A percentile compares a stretch with the other conserved stretches of the same genome.
These are phyloP conservation scores for Plasmodium malariae DNA, from an alignment of 169 alveolate genomes.

Conservation along the genomic window DNA sequence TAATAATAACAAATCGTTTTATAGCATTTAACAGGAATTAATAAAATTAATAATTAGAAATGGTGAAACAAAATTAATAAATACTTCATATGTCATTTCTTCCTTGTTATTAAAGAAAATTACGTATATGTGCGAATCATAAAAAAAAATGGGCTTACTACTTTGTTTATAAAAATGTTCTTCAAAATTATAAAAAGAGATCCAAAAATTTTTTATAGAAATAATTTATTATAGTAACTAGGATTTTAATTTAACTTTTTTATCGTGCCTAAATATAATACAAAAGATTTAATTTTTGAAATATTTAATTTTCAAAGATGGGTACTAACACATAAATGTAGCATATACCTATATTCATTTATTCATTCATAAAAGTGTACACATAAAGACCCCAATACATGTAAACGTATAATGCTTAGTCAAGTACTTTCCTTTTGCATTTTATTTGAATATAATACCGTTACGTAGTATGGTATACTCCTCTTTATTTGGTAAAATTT, in stretches of 20 bases:
- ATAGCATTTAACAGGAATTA: no score
- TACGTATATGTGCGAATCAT: no score
- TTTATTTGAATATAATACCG: constrained; percentile 19
- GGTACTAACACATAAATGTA: background rate
- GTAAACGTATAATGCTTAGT: background rate
- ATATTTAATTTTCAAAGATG: background rate
- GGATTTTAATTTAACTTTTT: constrained; percentile 35
- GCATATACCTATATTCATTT: background rate
- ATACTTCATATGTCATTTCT: no score
- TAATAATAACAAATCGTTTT: no score
- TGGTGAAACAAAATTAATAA: no score
- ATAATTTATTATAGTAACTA: background rate
- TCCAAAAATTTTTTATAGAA: background rate
- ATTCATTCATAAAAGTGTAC: background rate
- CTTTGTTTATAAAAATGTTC: background rate
- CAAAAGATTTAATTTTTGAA: background rate
- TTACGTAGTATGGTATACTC: constrained; percentile 60
- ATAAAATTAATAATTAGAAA: no score
- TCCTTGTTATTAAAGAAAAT: no score
- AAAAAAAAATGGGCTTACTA: no score
- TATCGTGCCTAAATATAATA: constrained; percentile 30
- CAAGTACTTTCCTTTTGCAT: background rate
- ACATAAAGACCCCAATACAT: background rate
- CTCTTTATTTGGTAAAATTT: constrained; percentile 71
- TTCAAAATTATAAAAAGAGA: background rate